Evolutionary conservation across 495 filamentous ascomycete species (phyloP).

Genomic region (Hyphodiscus hymeniophilus): DNA sequence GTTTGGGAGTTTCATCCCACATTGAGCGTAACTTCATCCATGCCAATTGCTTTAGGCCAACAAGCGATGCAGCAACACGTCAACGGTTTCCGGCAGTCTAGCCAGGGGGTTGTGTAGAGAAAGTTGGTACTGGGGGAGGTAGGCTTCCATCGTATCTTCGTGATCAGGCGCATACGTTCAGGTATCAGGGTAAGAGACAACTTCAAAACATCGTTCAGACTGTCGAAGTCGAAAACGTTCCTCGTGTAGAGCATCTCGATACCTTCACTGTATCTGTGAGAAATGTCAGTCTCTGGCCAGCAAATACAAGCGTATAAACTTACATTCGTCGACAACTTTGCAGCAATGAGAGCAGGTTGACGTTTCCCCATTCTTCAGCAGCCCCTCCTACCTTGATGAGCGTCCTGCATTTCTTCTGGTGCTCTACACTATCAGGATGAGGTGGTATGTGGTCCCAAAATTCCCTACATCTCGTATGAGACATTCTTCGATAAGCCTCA

Average conservation of each 20-base stretch:
- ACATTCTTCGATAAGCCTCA: background rate
- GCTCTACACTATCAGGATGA: too few species aligned
- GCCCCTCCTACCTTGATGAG: background rate
- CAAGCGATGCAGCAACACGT: too few species aligned
- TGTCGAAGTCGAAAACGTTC: constrained; percentile 1
- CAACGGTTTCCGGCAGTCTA: too few species aligned
- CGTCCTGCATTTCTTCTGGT: too few species aligned
- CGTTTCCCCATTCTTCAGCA: background rate
- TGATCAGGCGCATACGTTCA: background rate
- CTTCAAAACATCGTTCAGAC: background rate
- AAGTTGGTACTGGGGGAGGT: background rate
- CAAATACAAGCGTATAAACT: background rate
- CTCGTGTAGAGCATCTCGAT: background rate
- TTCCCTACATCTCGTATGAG: constrained; percentile 1
- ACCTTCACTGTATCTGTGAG: background rate
- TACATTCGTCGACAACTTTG: background rate
- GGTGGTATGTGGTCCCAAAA: background rate
- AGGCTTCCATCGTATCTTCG: background rate
- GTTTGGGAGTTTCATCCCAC: too few species aligned
- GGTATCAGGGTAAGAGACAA: background rate
- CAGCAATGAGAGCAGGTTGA: background rate
- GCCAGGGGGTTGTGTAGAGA: background rate
- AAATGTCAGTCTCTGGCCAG: background rate
- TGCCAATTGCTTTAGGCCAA: too few species aligned
- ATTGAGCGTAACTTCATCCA: too few species aligned